Evolutionary conservation across 78 protist species (phyloP).

Genomic region (Guillardia theta): DNA sequence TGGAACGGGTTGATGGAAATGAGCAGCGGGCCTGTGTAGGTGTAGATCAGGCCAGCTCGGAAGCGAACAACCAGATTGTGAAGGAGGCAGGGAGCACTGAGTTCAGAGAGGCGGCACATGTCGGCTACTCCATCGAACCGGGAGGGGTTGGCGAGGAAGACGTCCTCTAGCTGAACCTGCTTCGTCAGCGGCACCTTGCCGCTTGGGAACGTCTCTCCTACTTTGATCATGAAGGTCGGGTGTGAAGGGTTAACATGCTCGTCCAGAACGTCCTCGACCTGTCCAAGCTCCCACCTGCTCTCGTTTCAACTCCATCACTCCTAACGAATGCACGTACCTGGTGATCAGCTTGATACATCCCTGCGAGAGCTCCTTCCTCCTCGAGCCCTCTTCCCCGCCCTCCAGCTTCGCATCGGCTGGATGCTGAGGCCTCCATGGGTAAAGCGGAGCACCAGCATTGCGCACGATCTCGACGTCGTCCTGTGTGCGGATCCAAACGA

Average conservation of each 20-base stretch:
- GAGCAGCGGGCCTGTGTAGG: constrained; percentile 32
- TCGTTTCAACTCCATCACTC: too few species aligned
- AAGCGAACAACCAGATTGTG: not conserved
- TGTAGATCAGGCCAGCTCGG: not conserved
- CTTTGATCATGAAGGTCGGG: not conserved
- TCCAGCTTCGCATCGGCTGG: not conserved
- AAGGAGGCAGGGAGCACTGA: not conserved
- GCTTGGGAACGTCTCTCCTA: not conserved
- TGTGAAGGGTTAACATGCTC: not conserved
- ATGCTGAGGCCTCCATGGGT: not conserved
- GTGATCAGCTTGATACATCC: not conserved
- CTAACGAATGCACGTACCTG: too few species aligned
- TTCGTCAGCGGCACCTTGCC: not conserved
- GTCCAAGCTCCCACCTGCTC: not conserved
- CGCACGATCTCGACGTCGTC: not conserved
- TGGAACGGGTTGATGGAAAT: constrained; percentile 39
- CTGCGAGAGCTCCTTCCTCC: not conserved
- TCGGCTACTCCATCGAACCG: not conserved
- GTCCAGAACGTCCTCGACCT: not conserved
- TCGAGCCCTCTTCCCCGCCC: not conserved
- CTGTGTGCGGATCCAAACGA: not conserved
- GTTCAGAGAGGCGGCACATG: not conserved
- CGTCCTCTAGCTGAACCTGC: not conserved
- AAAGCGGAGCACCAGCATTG: not conserved
- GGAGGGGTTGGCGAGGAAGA: not conserved